phyloP scores from a whole-genome alignment of 2,329 filamentous ascomycete species.

The Fusarium euwallaceae region DNA sequence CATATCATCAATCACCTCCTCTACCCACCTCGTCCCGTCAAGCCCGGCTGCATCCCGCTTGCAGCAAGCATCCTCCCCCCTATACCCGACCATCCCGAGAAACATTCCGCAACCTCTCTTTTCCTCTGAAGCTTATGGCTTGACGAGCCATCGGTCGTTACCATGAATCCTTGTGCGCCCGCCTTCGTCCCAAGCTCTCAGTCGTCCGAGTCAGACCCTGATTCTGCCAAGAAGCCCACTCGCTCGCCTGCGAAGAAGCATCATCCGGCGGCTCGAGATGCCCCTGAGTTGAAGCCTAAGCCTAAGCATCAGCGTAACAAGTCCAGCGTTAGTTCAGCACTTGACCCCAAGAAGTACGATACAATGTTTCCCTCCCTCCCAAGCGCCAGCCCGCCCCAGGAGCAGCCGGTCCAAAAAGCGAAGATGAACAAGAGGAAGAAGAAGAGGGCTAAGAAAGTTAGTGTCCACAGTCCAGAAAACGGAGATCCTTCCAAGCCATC shows the following conservation, averaged over 20 bases:
- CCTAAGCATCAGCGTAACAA: not conserved
- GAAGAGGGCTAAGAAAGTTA: not conserved
- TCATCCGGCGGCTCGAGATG: conserved; percentile 3
- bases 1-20: not conserved
- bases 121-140: not conserved
- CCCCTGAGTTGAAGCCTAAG: not conserved
- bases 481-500: not conserved
- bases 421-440: conserved; percentile 1
- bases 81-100: not conserved
- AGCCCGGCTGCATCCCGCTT: not conserved
- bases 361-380: conserved; percentile 42
- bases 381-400: conserved; percentile 9
- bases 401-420: not conserved
- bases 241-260: conserved; percentile 10
- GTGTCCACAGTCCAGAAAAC: not conserved
- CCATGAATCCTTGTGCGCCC: conserved; percentile 49
- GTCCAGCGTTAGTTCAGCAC: conserved; percentile 7
- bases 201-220: conserved; percentile 10
- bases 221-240: conserved; percentile 1
- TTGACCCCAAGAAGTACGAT: conserved; percentile 41
- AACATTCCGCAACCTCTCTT: not conserved
- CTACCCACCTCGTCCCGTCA: not conserved
- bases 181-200: conserved; percentile 41
- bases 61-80: not conserved
- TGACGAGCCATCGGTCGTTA: not conserved